phyloP scores from a whole-genome alignment of 352 stramenopile genomes.

The Pythium vanterpoolii region DNA sequence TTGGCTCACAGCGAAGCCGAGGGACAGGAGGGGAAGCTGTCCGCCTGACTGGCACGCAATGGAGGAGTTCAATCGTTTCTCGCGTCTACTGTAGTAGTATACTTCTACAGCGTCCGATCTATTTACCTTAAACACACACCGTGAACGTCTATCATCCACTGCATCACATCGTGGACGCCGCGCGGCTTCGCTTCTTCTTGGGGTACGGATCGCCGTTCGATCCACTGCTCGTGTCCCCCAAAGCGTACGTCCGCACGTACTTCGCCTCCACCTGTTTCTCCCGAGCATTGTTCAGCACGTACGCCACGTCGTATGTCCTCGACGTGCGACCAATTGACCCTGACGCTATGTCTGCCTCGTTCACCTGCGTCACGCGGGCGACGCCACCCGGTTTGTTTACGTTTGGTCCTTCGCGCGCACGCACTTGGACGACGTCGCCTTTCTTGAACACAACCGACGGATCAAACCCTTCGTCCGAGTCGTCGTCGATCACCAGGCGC shows the following conservation, averaged over 20 bases:
- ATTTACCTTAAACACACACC: too few relatives aligned
- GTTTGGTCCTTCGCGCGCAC: conserved; percentile 48
- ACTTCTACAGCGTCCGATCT: too few relatives aligned
- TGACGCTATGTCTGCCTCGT: conserved; percentile 22
- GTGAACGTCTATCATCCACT: too few relatives aligned
- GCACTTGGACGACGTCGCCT: conserved; percentile 53
- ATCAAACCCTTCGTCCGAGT: conserved; percentile 31
- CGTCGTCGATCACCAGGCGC: conserved; percentile 44
- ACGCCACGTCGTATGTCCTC: conserved; percentile 72
- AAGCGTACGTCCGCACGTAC: conserved; percentile 42
- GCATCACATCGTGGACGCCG: too few relatives aligned
- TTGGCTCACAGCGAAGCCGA: too few relatives aligned
- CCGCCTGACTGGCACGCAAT: too few relatives aligned
- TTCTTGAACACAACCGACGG: conserved; percentile 40
- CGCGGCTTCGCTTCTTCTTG: conserved; percentile 15
- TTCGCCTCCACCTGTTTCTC: conserved; percentile 60
- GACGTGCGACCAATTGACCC: too few relatives aligned
- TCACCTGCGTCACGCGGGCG: conserved; percentile 46
- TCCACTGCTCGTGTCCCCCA: neutral
- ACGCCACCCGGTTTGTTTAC: conserved; percentile 75
- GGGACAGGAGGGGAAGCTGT: too few relatives aligned
- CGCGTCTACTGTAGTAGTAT: too few relatives aligned
- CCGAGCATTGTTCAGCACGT: conserved; percentile 48
- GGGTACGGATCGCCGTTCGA: neutral
- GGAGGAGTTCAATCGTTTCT: too few relatives aligned